These are phyloP conservation scores for Dictyostelium intermedium DNA, from an alignment of 78 protist species.

Conservation along the genomic window DNA sequence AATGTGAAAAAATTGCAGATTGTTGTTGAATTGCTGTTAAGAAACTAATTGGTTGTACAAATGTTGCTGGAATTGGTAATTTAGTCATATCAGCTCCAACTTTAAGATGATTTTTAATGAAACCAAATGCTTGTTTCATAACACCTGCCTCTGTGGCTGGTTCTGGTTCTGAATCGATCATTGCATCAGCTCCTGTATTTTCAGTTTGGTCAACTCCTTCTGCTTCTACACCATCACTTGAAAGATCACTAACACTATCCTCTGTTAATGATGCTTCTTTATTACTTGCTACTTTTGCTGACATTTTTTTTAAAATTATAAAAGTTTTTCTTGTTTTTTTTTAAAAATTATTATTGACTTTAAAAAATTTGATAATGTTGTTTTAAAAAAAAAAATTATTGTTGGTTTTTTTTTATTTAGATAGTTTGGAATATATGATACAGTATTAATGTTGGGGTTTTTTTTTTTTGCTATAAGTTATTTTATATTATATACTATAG, in stretches of 20 bases:
- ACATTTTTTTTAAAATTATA: neutral
- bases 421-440: neutral
- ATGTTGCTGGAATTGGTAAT: slow-evolving; percentile 49
- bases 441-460: neutral
- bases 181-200: neutral
- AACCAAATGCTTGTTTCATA: slow-evolving; percentile 65
- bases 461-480: neutral
- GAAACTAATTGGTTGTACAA: slow-evolving; percentile 55
- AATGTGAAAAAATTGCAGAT: slow-evolving; percentile 51
- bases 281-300: neutral
- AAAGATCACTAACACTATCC: slow-evolving; percentile 61
- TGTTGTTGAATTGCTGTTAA: slow-evolving; percentile 61
- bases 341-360: neutral
- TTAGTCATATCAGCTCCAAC: slow-evolving; percentile 71
- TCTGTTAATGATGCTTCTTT: slow-evolving; percentile 37
- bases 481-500: neutral
- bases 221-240: slow-evolving; percentile 70
- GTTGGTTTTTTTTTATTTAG: neutral
- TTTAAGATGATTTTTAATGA: slow-evolving; percentile 66
- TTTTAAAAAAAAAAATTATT: neutral
- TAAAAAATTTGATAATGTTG: neutral
- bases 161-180: neutral
- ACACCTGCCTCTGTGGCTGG: slow-evolving; percentile 18
- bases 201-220: slow-evolving; percentile 58
- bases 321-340: neutral